phyloP scores from a whole-genome alignment of 805 yeast genomes.

The Allodekkera sacchari region DNA sequence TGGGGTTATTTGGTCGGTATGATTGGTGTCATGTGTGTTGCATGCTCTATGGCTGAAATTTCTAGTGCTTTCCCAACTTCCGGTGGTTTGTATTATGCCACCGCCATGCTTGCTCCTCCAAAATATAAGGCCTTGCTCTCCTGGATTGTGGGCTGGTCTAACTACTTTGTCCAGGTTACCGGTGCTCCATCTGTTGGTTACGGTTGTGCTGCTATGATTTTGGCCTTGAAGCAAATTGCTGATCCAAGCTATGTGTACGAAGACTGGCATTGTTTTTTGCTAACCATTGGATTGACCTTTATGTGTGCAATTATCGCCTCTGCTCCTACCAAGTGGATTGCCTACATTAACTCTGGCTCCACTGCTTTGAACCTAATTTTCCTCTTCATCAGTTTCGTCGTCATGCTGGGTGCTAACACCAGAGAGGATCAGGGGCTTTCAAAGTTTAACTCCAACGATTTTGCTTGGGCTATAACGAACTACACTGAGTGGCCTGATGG shows the following conservation, averaged over 20 bases:
- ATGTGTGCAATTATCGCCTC: slow-evolving; percentile 40
- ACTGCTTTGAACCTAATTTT: slow-evolving; percentile 39
- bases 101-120: slow-evolving; percentile 51
- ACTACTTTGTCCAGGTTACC: slow-evolving; percentile 57
- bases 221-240: slow-evolving; percentile 37
- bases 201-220: slow-evolving; percentile 48
- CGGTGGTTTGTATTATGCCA: slow-evolving; percentile 63
- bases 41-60: slow-evolving; percentile 54
- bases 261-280: slow-evolving; percentile 40
- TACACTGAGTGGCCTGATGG: slow-evolving; percentile 56
- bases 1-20: slow-evolving; percentile 54
- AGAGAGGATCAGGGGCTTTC: slow-evolving; percentile 29
- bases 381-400: slow-evolving; percentile 40
- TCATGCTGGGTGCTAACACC: slow-evolving; percentile 41
- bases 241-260: slow-evolving; percentile 33
- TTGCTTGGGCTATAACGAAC: slow-evolving; percentile 47
- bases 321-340: slow-evolving; percentile 45
- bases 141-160: slow-evolving; percentile 56
- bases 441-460: slow-evolving; percentile 37
- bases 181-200: slow-evolving; percentile 53
- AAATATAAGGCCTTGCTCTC: slow-evolving; percentile 43
- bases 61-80: slow-evolving; percentile 58
- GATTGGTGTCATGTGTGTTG: slow-evolving; percentile 47
- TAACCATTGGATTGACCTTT: slow-evolving; percentile 41
- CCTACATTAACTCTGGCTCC: slow-evolving; percentile 44